Base-by-base conservation (phyloP, 2,329 filamentous ascomycete genomes). In the Monosporascus sp. region DNA sequence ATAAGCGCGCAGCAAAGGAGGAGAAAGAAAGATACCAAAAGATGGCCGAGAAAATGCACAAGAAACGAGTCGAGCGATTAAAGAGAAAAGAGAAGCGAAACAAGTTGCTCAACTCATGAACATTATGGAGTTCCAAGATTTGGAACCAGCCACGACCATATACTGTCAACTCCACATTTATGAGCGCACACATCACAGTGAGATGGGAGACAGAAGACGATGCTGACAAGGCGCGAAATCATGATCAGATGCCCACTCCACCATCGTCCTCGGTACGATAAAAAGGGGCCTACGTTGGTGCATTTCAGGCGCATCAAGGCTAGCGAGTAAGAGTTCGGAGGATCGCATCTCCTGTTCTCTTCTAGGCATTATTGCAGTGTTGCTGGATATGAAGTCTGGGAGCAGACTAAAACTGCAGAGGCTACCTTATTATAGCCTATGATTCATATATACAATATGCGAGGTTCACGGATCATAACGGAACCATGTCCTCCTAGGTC, bases 61-160 rank as follows among this genome's bases (percentile, higher is more conserved):
- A 84, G 73, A 97, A 96, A 80, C 82, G 92, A 57, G 87, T 97
- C 14, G 94, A 99, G 74, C 84, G 94, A 63, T 74, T 96, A 72
- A 96, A 91, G 85, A 84, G 92, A 68, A 89, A 91, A 72, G 94
- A 99, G 79, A 97, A 97, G 86, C 85, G 94, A 68, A 99, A 93
- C 74, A 94, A 93, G 77, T 74, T 91, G 69, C 68, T 88, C 65
- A 86, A 86, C 69, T 86, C 84, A 56, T 87, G 76, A 81, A 57
- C 50, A 16, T 24, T 46, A 19, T n/a, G 14, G 24, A 3, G 11
- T 22, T 17, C 22, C 11, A 11, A 16, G 11, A 19, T 46, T 6
- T 17, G 19, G 22, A 46, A 22, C 24, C 8, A 6, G 22, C 17
- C 22, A 31, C 22, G n/a, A 24, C 14, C 24, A 8, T 26, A n/a